These are phyloP conservation scores for Vitis rotundifolia DNA, from an alignment of 164 flowering plant species.

Conservation along the genomic window DNA sequence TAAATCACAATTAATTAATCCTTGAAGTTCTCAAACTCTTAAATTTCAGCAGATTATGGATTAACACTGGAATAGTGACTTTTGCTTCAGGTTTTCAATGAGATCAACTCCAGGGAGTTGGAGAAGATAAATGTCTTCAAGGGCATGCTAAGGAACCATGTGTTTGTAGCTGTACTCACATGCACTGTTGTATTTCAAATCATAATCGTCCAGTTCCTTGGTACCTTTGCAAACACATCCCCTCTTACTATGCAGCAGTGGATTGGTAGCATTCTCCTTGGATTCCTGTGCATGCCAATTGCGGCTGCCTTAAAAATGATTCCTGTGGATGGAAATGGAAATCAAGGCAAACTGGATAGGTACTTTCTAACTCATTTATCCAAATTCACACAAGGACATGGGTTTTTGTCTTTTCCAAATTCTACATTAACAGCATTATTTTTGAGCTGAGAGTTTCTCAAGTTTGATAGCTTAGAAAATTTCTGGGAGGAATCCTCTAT, in stretches of 20 bases:
- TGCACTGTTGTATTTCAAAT: slow-evolving; percentile 77
- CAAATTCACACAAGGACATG: not conserved
- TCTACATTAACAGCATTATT: not conserved
- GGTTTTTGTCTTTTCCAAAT: not conserved
- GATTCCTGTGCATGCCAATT: slow-evolving; percentile 91
- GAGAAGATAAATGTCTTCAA: slow-evolving; percentile 81
- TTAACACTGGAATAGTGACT: not conserved
- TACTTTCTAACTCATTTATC: slow-evolving; percentile 6
- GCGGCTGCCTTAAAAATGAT: slow-evolving; percentile 87
- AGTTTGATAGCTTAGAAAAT: slow-evolving; percentile 1
- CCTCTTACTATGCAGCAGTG: slow-evolving; percentile 77
- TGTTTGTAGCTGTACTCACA: slow-evolving; percentile 69
- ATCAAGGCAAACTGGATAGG: not conserved
- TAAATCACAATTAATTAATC: not conserved
- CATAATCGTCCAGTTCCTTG: slow-evolving; percentile 74
- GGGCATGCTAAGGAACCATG: slow-evolving; percentile 80
- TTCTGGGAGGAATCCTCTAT: not conserved
- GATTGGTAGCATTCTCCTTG: slow-evolving; percentile 64
- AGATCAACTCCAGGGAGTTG: slow-evolving; percentile 93
- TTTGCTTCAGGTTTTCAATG: slow-evolving; percentile 79
- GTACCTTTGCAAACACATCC: slow-evolving; percentile 79
- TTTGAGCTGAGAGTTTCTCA: not conserved
- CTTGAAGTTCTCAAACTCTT: not conserved
- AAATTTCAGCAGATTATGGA: too few relatives aligned
- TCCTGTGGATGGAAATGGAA: slow-evolving; percentile 55